phyloP scores from a whole-genome alignment of 768 basidiomycete genomes.

The Boletus vermiculosoides region DNA sequence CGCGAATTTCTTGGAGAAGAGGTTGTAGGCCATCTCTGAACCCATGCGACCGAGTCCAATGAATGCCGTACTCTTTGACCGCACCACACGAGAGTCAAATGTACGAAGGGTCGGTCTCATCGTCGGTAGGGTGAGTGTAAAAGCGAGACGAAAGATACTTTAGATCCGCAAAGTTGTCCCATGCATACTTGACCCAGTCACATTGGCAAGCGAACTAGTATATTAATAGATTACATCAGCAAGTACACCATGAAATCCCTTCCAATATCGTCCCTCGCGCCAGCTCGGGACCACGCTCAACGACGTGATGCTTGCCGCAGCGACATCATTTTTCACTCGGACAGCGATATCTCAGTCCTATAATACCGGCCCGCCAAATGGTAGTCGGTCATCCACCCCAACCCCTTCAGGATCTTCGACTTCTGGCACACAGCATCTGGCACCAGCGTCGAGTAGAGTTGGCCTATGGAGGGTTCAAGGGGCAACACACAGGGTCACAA shows the following conservation, averaged over 20 bases:
- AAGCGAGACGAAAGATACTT: neutral
- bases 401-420: conserved; percentile 33
- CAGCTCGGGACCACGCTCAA: neutral
- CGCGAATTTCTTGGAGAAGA: conserved; percentile 73
- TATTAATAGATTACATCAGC: conserved; percentile 14
- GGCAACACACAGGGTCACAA: conserved; percentile 85
- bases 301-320: conserved; percentile 68
- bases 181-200: neutral
- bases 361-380: conserved; percentile 48
- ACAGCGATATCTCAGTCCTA: conserved; percentile 83
- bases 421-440: conserved; percentile 38
- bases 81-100: conserved; percentile 36
- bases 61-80: conserved; percentile 63
- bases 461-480: conserved; percentile 90
- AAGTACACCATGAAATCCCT: neutral
- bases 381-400: conserved; percentile 39
- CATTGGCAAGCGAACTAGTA: neutral
- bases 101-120: conserved; percentile 54
- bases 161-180: conserved; percentile 1
- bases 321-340: conserved; percentile 78
- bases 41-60: conserved; percentile 91
- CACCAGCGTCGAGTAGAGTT: conserved; percentile 50
- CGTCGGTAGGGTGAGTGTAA: neutral
- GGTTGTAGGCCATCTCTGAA: conserved; percentile 80
- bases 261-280: neutral